Evolutionary conservation across 2,329 filamentous ascomycete species (phyloP).

Genomic region (Septoria linicola): DNA sequence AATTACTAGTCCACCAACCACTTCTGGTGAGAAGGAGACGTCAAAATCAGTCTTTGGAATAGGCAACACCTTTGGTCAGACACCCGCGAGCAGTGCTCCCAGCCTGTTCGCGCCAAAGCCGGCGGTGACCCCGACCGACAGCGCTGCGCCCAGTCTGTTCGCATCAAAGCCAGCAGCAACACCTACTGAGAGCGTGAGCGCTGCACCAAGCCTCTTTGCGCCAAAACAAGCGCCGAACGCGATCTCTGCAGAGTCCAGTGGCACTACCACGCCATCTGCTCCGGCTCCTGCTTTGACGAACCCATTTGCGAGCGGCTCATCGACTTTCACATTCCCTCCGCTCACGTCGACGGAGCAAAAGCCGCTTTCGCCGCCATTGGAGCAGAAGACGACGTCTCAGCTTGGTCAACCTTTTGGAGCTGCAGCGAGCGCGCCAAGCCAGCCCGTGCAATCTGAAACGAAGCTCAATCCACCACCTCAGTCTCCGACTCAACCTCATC

Average conservation of each 20-base stretch:
- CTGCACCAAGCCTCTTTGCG: no score
- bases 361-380: not conserved
- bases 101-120: slow-evolving; percentile 12
- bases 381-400: not conserved
- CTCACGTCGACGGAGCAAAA: slow-evolving; percentile 4
- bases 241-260: no score
- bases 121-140: not conserved
- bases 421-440: slow-evolving; percentile 15
- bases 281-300: not conserved
- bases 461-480: slow-evolving; percentile 21
- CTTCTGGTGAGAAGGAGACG: not conserved
- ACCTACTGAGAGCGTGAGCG: not conserved
- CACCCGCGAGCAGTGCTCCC: slow-evolving; percentile 3
- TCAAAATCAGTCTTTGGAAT: slow-evolving; percentile 3
- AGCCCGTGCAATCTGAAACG: slow-evolving; percentile 23
- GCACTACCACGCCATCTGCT: not conserved
- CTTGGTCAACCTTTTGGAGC: slow-evolving; percentile 12
- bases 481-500: slow-evolving; percentile 16
- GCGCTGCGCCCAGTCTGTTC: slow-evolving; percentile 8
- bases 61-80: not conserved
- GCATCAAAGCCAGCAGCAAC: slow-evolving; percentile 2
- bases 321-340: slow-evolving; percentile 6
- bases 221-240: no score
- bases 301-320: slow-evolving; percentile 6
- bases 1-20: not conserved